phyloP scores from a whole-genome alignment of 2,329 filamentous ascomycete genomes.

The Hypomyces perniciosus region DNA sequence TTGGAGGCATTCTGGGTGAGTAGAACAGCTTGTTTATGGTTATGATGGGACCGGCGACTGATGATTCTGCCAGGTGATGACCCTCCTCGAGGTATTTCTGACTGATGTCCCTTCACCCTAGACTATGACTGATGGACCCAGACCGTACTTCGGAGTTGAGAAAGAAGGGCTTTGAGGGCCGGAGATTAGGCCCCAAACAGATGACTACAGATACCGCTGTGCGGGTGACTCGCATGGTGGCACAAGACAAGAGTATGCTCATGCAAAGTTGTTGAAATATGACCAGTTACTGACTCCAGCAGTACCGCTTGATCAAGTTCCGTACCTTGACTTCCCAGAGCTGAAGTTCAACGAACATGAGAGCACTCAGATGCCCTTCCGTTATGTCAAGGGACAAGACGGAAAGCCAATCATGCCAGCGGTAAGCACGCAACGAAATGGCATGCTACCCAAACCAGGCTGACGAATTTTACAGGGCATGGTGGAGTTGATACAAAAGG shows the following conservation, averaged over 20 bases:
- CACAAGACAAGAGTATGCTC: constrained; percentile 69
- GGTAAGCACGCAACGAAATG: constrained; percentile 44
- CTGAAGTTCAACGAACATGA: constrained; percentile 86
- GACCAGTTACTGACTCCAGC: constrained; percentile 12
- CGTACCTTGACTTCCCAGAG: constrained; percentile 83
- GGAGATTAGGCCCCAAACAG: constrained; percentile 83
- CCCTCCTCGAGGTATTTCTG: constrained; percentile 71
- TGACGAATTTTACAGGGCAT: constrained; percentile 61
- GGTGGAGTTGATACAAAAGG: constrained; percentile 86
- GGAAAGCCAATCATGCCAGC: constrained; percentile 86
- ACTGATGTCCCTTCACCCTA: constrained; percentile 4
- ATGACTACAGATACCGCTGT: constrained; percentile 99
- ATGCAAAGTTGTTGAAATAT: neutral
- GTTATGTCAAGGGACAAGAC: constrained; percentile 73
- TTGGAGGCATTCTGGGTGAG: constrained; percentile 89
- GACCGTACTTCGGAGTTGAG: constrained; percentile 94
- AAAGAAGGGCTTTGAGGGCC: constrained; percentile 84
- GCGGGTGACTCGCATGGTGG: constrained; percentile 82
- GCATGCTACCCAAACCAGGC: neutral
- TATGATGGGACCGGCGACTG: constrained; percentile 7
- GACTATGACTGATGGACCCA: constrained; percentile 28
- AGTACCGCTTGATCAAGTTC: constrained; percentile 74
- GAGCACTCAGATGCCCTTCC: constrained; percentile 95
- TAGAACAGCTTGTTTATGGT: constrained; percentile 7
- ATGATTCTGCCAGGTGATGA: constrained; percentile 64